Evolutionary conservation across 768 basidiomycete species (phyloP).

Genomic region (Amanita brunnescens): DNA sequence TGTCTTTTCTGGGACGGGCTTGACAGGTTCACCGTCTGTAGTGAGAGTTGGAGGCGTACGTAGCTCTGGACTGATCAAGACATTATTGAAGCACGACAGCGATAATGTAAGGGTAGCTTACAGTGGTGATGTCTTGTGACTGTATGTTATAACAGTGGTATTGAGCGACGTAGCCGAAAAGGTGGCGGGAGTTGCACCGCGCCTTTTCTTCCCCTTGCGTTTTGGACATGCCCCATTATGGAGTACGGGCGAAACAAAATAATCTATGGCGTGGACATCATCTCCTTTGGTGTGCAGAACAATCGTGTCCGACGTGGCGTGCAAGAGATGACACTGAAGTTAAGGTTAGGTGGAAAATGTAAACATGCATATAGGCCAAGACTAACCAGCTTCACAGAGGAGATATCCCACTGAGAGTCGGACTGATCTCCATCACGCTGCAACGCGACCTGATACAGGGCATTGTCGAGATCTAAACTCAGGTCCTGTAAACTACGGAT

Average conservation of each 20-base stretch:
- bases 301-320: constrained; percentile 45
- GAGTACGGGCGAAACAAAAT: constrained; percentile 62
- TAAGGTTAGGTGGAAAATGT: constrained; percentile 4
- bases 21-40: constrained; percentile 53
- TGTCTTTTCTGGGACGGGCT: constrained; percentile 57
- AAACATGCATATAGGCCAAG: constrained; percentile 9
- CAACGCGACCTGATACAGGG: constrained; percentile 69
- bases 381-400: constrained; percentile 54
- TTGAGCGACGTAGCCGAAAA: constrained; percentile 23
- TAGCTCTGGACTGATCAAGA: constrained; percentile 48
- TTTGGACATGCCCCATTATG: constrained; percentile 59
- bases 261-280: constrained; percentile 51
- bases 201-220: constrained; percentile 18
- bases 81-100: background rate
- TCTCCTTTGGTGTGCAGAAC: constrained; percentile 41
- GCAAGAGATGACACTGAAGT: constrained; percentile 58
- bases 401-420: constrained; percentile 44
- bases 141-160: constrained; percentile 40
- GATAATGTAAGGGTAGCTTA: constrained; percentile 24
- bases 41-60: constrained; percentile 60
- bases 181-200: constrained; percentile 1
- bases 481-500: constrained; percentile 26
- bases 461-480: constrained; percentile 25
- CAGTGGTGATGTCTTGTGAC: constrained; percentile 48
- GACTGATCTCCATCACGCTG: constrained; percentile 32